Evolutionary conservation across 352 stramenopile genomes (phyloP), one percentile per base, ranked within the genome.

Genomic region (Phytophthora sp.): DNA sequence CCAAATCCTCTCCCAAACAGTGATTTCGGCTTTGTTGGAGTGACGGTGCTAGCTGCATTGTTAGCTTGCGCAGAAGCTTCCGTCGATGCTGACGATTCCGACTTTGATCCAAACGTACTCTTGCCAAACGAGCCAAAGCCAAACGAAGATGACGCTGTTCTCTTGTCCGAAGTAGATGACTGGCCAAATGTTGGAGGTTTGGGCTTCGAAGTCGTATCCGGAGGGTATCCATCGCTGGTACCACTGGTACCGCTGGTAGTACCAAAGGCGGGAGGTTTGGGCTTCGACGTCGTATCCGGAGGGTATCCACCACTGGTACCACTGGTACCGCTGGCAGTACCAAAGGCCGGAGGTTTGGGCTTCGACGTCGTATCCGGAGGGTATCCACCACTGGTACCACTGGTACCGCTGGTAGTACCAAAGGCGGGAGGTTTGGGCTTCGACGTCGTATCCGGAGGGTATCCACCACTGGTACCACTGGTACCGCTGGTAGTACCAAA

Each of bases 301-400:
- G 76, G 76, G 9, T 85, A 85, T 1, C 23, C 57, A 12, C 68
- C 27, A 0, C 18, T n/a, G 12, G 26, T 63, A 0, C n/a, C n/a
- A n/a, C n/a, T n/a, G n/a, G n/a, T n/a, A n/a, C n/a, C n/a, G n/a
- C n/a, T n/a, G n/a, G 23, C 18, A 33, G 39, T 49, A 30, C 71
- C 63, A 57, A 77, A 74, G 13, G 57, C 47, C 23, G 70, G 54
- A 54, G 58, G 68, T 35, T 75, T 77, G 9, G 62, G 63, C 50
- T 79, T 77, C 3, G 69, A 57, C 1, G 67, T 64, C 16, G 73
- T 83, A 8, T 83, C 66, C 0, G 79, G 77, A 21, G 77, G 77
- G 11, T 88, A 88, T 0, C 42, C 63, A 36, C 67, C 49, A 6
- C 60, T 62, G n/a, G n/a, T n/a, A n/a, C n/a, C n/a, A n/a, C n/a